Evolutionary conservation across 306 rosid genomes (phyloP), one percentile per base, ranked within the genome.

Genomic region (Rosa lucieae): DNA sequence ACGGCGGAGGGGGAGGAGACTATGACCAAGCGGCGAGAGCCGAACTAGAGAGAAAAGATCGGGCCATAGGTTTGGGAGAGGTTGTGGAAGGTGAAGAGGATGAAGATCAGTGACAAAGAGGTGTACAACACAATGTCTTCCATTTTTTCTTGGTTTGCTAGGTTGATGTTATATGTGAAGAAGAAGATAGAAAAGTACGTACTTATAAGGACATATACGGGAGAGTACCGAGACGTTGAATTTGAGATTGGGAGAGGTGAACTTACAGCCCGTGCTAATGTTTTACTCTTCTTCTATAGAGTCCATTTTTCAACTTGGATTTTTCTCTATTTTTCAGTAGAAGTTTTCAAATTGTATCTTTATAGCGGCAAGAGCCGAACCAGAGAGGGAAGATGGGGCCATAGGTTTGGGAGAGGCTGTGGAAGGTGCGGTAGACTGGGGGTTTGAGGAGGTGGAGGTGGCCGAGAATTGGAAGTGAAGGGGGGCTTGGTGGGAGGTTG

Each of bases 401-500:
- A 35, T 89, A 78, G 56, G 78, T 78, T 23, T 76, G 81, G 0
- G 94, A 86, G 35, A 91, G 83, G 14, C 8, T 21, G n/a, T 84
- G 79, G 1, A 88, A 49, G 44, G 63, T 47, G 15, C 78, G 88
- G 72, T 85, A 87, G 61, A 86, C 26, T 2, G 92, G 97, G 8
- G 18, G n/a, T 82, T 82, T 88, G 0, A 89, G 21, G 61, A 77
- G 90, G 35, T 86, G 89, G 84, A 91, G 90, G 74, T 90, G 88
- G 23, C 98, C 93, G 12, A 93, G 35, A 53, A 93, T 35, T 0
- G 95, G 98, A 5, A 93, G 75, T 39, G 84, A 79, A 7, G 82
- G 87, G 14, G 90, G 89, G 47, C 78, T 51, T 1, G 95, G 97
- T 8, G 98, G 92, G 46, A 86, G 84, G 58, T 89, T 84, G 63